These are phyloP conservation scores for Xylariaceae sp. DNA, from an alignment of 2,329 filamentous ascomycete species.

Conservation along the genomic window DNA sequence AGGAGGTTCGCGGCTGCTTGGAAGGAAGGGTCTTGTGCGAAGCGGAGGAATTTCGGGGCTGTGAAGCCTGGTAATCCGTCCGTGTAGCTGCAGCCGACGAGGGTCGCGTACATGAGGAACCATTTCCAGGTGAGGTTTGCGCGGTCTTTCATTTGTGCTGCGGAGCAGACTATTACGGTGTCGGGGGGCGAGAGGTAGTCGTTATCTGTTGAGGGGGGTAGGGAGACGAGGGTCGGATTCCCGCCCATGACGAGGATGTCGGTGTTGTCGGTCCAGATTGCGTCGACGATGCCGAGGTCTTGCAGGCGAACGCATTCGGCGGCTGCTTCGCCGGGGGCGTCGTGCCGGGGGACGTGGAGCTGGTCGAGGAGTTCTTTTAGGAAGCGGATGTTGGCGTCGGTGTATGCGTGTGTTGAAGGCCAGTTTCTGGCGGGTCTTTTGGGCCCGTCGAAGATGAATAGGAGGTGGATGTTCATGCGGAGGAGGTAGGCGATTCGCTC, in stretches of 20 bases:
- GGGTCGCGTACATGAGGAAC: constrained; percentile 24
- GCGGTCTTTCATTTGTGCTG: constrained; percentile 12
- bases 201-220: constrained; percentile 18
- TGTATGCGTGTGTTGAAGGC: constrained; percentile 30
- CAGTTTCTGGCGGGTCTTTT: constrained; percentile 31
- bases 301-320: constrained; percentile 45
- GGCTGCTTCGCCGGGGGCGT: constrained; percentile 43
- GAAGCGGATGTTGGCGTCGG: constrained; percentile 31
- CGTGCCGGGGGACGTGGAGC: constrained; percentile 38
- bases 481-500: constrained; percentile 42
- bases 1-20: constrained; percentile 18
- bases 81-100: constrained; percentile 26
- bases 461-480: constrained; percentile 38
- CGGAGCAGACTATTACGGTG: constrained; percentile 13
- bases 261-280: constrained; percentile 44
- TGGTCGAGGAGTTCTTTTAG: constrained; percentile 34
- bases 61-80: constrained; percentile 21
- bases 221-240: constrained; percentile 36
- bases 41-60: constrained; percentile 13
- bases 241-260: constrained; percentile 44
- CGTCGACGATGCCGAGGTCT: constrained; percentile 40
- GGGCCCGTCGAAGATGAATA: constrained; percentile 52
- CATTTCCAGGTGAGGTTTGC: constrained; percentile 17
- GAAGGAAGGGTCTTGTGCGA: constrained; percentile 20
- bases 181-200: constrained; percentile 17